Evolutionary conservation across 2,329 filamentous ascomycete species (phyloP).

Genomic region (Pyrenophora seminiperda): DNA sequence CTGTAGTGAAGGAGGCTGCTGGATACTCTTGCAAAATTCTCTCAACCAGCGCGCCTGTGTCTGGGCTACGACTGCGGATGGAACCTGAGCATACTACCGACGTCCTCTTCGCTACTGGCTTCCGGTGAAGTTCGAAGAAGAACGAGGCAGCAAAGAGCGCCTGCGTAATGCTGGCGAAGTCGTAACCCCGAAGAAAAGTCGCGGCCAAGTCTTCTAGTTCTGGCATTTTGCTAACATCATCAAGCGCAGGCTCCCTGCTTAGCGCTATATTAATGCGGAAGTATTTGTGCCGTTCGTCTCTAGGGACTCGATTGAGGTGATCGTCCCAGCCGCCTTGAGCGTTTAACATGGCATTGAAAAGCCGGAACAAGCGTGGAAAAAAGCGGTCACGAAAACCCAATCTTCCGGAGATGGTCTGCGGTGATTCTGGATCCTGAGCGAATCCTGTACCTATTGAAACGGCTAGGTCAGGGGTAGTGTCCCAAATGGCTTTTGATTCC

Average conservation of each 20-base stretch:
- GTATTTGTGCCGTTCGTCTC: constrained; percentile 15
- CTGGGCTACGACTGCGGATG: constrained; percentile 16
- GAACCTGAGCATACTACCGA: constrained; percentile 7
- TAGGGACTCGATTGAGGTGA: constrained; percentile 13
- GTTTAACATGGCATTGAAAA: constrained; percentile 20
- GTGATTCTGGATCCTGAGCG: constrained; percentile 3
- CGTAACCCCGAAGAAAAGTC: constrained; percentile 12
- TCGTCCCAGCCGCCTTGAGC: constrained; percentile 15
- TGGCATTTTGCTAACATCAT: constrained; percentile 16
- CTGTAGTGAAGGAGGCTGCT: constrained; percentile 10
- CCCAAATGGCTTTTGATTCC: constrained; percentile 21
- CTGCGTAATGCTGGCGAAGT: constrained; percentile 12
- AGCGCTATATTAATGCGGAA: constrained; percentile 20
- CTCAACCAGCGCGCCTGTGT: constrained; percentile 8
- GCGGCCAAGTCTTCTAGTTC: constrained; percentile 10
- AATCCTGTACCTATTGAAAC: constrained; percentile 20
- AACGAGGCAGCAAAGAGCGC: constrained; percentile 17
- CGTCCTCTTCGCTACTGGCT: background rate
- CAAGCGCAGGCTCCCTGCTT: constrained; percentile 5
- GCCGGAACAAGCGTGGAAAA: constrained; percentile 10
- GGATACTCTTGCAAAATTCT: constrained; percentile 19
- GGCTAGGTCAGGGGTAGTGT: constrained; percentile 10
- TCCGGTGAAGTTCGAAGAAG: constrained; percentile 17
- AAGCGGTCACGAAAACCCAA: constrained; percentile 17
- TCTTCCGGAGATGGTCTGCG: constrained; percentile 1